Conservation (phyloP, 257 asterid species). For the Fraxinus pennsylvanica region DNA sequence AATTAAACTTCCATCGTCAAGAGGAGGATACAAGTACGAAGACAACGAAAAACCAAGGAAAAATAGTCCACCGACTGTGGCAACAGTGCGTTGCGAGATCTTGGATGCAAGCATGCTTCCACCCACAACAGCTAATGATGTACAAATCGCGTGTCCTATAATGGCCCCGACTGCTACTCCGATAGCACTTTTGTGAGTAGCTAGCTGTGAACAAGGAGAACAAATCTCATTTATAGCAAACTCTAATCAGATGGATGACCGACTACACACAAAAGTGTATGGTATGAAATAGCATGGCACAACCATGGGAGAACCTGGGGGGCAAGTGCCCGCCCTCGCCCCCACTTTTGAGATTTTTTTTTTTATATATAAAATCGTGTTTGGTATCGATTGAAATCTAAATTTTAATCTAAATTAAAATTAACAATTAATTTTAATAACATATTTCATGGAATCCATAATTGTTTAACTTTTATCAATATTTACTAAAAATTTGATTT, state of each 20-base stretch:
- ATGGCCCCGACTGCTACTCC: conserved; percentile 89
- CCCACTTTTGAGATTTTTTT: too few species aligned
- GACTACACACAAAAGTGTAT: background rate
- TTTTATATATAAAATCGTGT: too few species aligned
- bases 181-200: conserved; percentile 90
- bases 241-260: background rate
- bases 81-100: conserved; percentile 95
- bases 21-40: conserved; percentile 53
- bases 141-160: conserved; percentile 84
- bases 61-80: conserved; percentile 83
- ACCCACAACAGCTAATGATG: conserved; percentile 64
- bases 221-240: background rate
- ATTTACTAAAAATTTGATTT: too few species aligned
- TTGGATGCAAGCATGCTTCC: conserved; percentile 62
- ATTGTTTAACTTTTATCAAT: too few species aligned
- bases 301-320: too few species aligned
- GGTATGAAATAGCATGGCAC: background rate
- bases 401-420: too few species aligned
- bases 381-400: too few species aligned
- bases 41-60: conserved; percentile 90
- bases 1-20: conserved; percentile 2
- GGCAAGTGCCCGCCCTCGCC: too few species aligned
- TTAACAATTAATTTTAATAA: too few species aligned
- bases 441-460: too few species aligned
- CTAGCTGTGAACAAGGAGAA: conserved; percentile 52